These are phyloP conservation scores for Neonectria sp. DNA, from an alignment of 2,329 filamentous ascomycete genomes.

Conservation along the genomic window DNA sequence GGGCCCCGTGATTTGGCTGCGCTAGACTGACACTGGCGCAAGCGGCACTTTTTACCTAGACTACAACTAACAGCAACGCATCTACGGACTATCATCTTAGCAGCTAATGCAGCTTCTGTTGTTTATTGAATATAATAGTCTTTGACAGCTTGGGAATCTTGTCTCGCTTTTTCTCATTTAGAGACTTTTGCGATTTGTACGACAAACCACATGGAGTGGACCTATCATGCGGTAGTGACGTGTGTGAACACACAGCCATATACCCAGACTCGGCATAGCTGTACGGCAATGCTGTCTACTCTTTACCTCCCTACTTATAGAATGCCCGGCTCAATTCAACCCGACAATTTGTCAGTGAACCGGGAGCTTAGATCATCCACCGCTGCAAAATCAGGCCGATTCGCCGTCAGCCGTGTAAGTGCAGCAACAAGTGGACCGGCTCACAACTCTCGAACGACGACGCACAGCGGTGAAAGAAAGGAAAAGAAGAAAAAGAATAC, in stretches of 20 bases:
- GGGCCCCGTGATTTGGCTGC: conserved; percentile 6
- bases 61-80: background rate
- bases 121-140: background rate
- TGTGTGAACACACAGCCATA: too few relatives aligned
- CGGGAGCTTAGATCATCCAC: background rate
- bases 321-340: background rate
- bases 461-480: too few relatives aligned
- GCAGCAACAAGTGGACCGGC: background rate
- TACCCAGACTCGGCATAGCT: background rate
- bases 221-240: background rate
- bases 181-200: background rate
- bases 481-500: background rate
- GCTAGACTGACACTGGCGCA: background rate
- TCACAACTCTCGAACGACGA: too few relatives aligned
- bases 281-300: background rate
- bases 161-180: too few relatives aligned
- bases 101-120: too few relatives aligned
- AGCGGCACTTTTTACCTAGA: background rate
- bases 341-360: background rate
- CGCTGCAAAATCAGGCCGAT: background rate
- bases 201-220: background rate
- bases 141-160: too few relatives aligned
- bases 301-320: too few relatives aligned
- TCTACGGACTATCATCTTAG: too few relatives aligned
- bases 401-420: background rate